Evolutionary conservation across 805 yeast genomes (phyloP), one percentile per base, ranked within the genome.

Genomic region (Wickerhamomyces queroliae): DNA sequence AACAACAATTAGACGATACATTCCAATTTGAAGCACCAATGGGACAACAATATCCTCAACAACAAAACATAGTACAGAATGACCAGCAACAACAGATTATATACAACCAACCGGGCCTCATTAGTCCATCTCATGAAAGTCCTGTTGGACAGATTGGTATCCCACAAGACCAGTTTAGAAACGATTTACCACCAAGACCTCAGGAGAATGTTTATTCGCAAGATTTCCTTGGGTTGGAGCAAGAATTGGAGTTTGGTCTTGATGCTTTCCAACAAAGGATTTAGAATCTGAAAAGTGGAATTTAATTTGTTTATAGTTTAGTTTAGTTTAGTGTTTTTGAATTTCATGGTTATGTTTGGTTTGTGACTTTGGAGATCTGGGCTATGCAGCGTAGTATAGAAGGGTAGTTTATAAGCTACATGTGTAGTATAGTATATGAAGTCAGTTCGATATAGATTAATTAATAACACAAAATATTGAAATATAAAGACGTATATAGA

Each of bases 241-340:
- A 70, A 44, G 89, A 82, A 46, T 56, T 81, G 49, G 86, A 79
- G 45, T 81, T 70, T 55, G 88, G 88, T 2, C 56, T 81, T 33
- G 88, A 82, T 58, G 56, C 48, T 3, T 42, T 29, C n/a, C n/a
- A n/a, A n/a, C 28, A 43, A 36, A 26, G 42, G 39, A 31, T 6
- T 38, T 5, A 43, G 33, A 47, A n/a, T 5, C 4, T 18, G 15
- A 17, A 17, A 13, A 9, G 30, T 24, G 9, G 16, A 6, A 10
- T 25, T 26, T 12, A n/a, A 6, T 23, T 16, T 8, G 5, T 18
- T 18, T 21, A 37, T 22, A 24, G 12, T n/a, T n/a, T 12, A 21
- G 15, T 17, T 18, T 19, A 12, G 13, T 15, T 8, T 35, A 19
- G 26, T 7, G 16, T 7, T 15, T 13, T 13, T 12, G n/a, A n/a